These are phyloP conservation scores for Cenchrus americanus DNA, from an alignment of 176 grass and related monocot genomes.

Conservation along the genomic window DNA sequence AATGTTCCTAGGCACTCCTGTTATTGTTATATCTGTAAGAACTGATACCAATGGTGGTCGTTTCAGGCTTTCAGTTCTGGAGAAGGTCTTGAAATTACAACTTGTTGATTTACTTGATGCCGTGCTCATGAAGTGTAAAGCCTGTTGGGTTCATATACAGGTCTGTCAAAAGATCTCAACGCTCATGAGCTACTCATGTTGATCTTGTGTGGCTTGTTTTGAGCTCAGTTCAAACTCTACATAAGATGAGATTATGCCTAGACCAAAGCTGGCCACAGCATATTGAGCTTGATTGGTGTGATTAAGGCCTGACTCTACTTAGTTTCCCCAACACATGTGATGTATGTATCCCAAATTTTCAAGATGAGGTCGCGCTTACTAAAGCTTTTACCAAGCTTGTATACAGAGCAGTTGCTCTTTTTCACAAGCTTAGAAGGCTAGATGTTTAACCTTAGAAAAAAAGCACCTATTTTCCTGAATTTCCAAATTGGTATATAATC, in stretches of 20 bases:
- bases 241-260: not conserved
- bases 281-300: not conserved
- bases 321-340: not conserved
- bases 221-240: not conserved
- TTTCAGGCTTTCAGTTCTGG: conserved; percentile 15
- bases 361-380: not conserved
- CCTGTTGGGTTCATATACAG: conserved; percentile 7
- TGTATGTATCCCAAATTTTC: not conserved
- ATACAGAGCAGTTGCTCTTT: not conserved
- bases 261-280: not conserved
- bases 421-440: not conserved
- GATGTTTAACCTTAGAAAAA: not conserved
- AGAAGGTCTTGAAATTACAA: conserved; percentile 5
- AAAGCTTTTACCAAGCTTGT: not conserved
- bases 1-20: not conserved
- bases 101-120: conserved; percentile 21
- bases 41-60: not conserved
- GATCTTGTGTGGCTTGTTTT: not conserved
- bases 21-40: not conserved
- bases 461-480: not conserved
- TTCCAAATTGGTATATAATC: not conserved
- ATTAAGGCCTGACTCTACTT: not conserved
- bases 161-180: conserved; percentile 9
- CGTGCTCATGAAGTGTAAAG: conserved; percentile 8
- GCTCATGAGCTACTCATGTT: not conserved